Evolutionary conservation across 1,284 basidiomycete species (phyloP), one percentile per base, ranked within the genome.

Genomic region (Schizophyllum commune): DNA sequence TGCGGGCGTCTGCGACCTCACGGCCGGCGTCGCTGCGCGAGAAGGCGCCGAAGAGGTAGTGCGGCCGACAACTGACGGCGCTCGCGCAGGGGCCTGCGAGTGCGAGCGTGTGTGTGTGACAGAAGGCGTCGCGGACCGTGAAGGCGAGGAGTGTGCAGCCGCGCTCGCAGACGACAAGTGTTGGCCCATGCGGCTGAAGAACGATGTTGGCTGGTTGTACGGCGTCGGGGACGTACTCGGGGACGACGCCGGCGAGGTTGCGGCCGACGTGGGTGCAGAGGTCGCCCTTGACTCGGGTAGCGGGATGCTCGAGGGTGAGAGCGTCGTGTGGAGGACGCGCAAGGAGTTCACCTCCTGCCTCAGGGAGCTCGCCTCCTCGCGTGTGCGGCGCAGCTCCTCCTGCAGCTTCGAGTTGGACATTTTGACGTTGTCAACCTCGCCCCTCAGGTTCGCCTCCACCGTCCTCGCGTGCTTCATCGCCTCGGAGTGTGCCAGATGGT

Each of bases 401-500:
- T 91, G 86, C 62, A 88, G 73, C 72, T 84, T 84, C 62, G 77
- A 73, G 66, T 82, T 80, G 60, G 77, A 73, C 64, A 75, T 71
- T 72, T 89, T 83, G 63, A 83, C 74, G 67, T 86, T 84, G 63
- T 88, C 85, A 53, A 91, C 71, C 73, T 82, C 83, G 63, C 77
- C 75, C 73, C 82, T 85, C 67, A 89, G 77, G 62, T 75, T 77
- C 55, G 76, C 73, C 74, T 91, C 88, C 57, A 79, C 73, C 59
- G 72, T 74, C 73, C 85, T 88, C 56, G 86, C 81, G 64, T 76
- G 73, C 74, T 84, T 87, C 69, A 79, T 83, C 61, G 84, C 82
- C 71, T 91, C 89, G 39, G 85, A 84, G 73, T 90, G 88, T 64
- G 88, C 86, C 58, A 84, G 74, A 71, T 91, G 87, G 69, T 92